A percentile compares a stretch with the other conserved stretches of the same genome.
Conservation (phyloP, 2,329 filamentous ascomycete genomes). For the Aspergillus terreus region DNA sequence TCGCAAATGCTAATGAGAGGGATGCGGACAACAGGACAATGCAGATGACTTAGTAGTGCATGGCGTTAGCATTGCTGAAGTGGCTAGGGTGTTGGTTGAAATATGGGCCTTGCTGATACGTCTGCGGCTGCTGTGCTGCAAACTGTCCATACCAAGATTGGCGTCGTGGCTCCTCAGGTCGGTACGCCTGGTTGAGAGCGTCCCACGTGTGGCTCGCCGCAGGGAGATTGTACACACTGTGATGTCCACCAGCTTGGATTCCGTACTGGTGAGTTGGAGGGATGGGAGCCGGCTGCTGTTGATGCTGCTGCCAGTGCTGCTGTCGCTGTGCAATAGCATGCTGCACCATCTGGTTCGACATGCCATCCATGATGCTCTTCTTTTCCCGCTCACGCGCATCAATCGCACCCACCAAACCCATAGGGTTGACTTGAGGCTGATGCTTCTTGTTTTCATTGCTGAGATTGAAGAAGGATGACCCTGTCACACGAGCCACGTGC, state of each 20-base stretch:
- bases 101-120: conserved; percentile 25
- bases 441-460: conserved; percentile 51
- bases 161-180: conserved; percentile 30
- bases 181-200: conserved; percentile 29
- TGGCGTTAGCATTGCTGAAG: conserved; percentile 20
- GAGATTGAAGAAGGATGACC: conserved; percentile 70
- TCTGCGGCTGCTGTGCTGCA: conserved; percentile 19
- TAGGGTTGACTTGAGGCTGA: conserved; percentile 47
- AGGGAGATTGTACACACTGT: conserved; percentile 32
- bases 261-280: conserved; percentile 12
- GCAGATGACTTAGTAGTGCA: conserved; percentile 15
- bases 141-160: conserved; percentile 32
- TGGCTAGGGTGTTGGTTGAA: conserved; percentile 25
- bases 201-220: conserved; percentile 36
- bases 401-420: conserved; percentile 73
- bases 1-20: background rate
- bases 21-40: conserved; percentile 3
- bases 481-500: conserved; percentile 78
- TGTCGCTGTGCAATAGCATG: conserved; percentile 68
- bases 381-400: conserved; percentile 76
- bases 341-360: conserved; percentile 68
- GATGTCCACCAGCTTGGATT: conserved; percentile 12
- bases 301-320: conserved; percentile 46
- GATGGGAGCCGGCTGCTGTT: conserved; percentile 33
- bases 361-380: conserved; percentile 64